Conservation (phyloP, 2,329 filamentous ascomycete genomes). For the Chaetothyriales sp. region DNA sequence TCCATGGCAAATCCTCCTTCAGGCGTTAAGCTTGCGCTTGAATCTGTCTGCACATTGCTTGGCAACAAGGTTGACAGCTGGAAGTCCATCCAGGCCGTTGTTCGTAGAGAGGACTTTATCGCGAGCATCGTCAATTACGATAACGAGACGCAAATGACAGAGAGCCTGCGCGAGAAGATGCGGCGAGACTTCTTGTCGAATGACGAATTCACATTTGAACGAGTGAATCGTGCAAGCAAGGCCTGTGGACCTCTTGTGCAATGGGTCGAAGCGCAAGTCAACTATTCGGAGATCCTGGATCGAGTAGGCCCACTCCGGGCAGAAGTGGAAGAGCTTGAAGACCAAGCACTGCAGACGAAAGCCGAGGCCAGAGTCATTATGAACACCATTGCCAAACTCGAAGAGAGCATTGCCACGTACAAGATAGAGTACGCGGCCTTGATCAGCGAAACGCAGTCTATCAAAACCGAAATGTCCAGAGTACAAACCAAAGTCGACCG, state of each 20-base stretch:
- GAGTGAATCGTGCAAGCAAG: conserved; percentile 89
- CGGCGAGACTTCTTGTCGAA: conserved; percentile 81
- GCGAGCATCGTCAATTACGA: conserved; percentile 95
- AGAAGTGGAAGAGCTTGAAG: conserved; percentile 76
- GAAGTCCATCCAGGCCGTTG: conserved; percentile 78
- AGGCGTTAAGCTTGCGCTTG: conserved; percentile 80
- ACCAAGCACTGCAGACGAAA: conserved; percentile 80
- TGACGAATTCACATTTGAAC: conserved; percentile 90
- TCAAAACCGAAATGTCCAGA: conserved; percentile 91
- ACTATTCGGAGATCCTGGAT: conserved; percentile 94
- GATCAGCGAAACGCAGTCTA: conserved; percentile 92
- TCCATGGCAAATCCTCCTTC: conserved; percentile 89
- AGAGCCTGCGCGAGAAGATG: conserved; percentile 70
- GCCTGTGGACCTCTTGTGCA: conserved; percentile 93
- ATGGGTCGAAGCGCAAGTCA: conserved; percentile 93
- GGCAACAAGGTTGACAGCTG: conserved; percentile 82
- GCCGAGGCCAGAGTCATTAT: conserved; percentile 85
- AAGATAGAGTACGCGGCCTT: conserved; percentile 91
- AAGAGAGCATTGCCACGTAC: conserved; percentile 84
- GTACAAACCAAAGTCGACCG: conserved; percentile 97
- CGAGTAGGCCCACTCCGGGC: conserved; percentile 82
- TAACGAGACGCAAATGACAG: conserved; percentile 91
- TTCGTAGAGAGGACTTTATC: conserved; percentile 92
- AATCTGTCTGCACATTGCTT: conserved; percentile 90
- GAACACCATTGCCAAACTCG: conserved; percentile 69